Evolutionary conservation across 495 filamentous ascomycete species (phyloP).

Genomic region (Daldinia decipiens): DNA sequence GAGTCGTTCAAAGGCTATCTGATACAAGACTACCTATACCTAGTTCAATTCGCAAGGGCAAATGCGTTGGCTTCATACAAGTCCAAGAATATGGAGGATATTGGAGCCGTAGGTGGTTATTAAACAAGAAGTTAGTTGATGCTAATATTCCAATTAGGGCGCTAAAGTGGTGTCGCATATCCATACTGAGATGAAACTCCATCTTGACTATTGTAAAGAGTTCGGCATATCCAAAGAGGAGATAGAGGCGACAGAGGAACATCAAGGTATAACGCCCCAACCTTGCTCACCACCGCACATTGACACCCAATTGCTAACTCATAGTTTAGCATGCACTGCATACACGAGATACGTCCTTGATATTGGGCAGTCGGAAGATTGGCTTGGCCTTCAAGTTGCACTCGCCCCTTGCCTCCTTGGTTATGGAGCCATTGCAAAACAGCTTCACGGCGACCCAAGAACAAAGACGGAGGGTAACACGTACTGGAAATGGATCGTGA

Average conservation of each 20-base stretch:
- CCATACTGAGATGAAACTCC: slow-evolving; percentile 79
- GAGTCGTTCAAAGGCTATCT: slow-evolving; percentile 86
- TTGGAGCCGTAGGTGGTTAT: slow-evolving; percentile 65
- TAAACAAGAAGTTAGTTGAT: background rate
- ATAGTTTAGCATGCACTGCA: slow-evolving; percentile 69
- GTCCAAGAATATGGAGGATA: slow-evolving; percentile 74
- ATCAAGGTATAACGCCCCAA: slow-evolving; percentile 63
- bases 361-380: slow-evolving; percentile 85
- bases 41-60: slow-evolving; percentile 88
- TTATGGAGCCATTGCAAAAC: slow-evolving; percentile 78
- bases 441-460: slow-evolving; percentile 66
- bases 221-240: slow-evolving; percentile 83
- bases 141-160: slow-evolving; percentile 56
- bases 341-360: slow-evolving; percentile 88
- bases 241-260: slow-evolving; percentile 77
- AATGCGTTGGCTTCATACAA: slow-evolving; percentile 89
- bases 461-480: slow-evolving; percentile 72
- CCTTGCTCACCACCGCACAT: background rate
- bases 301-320: slow-evolving; percentile 36
- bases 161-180: slow-evolving; percentile 78
- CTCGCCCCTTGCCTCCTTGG: slow-evolving; percentile 88
- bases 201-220: slow-evolving; percentile 78
- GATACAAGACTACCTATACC: slow-evolving; percentile 88
- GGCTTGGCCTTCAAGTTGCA: slow-evolving; percentile 82
- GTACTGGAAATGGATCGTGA: slow-evolving; percentile 93